A percentile compares a stretch with the other conserved stretches of the same genome.
Conservation (phyloP, 179 eudicot species). For the Kewa caespitosa region DNA sequence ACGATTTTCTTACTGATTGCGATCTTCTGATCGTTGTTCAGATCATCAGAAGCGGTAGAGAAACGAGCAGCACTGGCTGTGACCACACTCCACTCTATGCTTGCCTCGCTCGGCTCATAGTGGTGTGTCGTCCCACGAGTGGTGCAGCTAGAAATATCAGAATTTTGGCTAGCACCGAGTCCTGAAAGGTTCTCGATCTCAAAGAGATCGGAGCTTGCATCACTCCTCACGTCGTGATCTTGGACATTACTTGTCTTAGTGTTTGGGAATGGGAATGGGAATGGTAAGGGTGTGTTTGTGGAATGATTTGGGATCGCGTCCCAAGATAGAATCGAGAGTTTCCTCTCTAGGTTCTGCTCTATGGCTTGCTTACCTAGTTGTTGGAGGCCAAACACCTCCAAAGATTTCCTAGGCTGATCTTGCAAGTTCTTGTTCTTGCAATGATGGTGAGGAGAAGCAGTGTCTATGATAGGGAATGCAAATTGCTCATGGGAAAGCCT, state of each 20-base stretch:
- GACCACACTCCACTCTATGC: conserved; percentile 78
- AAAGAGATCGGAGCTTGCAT: conserved; percentile 75
- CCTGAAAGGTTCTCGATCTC: conserved; percentile 48
- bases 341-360: conserved; percentile 48
- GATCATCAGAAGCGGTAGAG: conserved; percentile 26
- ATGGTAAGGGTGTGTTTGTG: conserved; percentile 11
- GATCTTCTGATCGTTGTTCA: conserved; percentile 7
- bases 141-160: conserved; percentile 32
- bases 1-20: conserved; percentile 1
- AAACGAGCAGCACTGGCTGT: conserved; percentile 66
- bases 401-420: conserved; percentile 35
- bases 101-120: conserved; percentile 77
- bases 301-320: conserved; percentile 40
- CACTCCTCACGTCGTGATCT: conserved; percentile 47
- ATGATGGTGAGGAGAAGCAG: conserved; percentile 7
- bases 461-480: conserved; percentile 46
- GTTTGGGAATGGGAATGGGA: conserved; percentile 25
- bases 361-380: conserved; percentile 32
- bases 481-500: conserved; percentile 36
- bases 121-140: conserved; percentile 25
- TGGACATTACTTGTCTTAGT: conserved; percentile 15
- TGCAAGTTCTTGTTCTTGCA: conserved; percentile 5
- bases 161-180: conserved; percentile 28
- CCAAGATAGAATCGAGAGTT: conserved; percentile 43
- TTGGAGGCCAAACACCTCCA: conserved; percentile 57